These are phyloP conservation scores for Cutaneotrichosporon mucoides DNA, from an alignment of 1,284 basidiomycete species.

Conservation along the genomic window DNA sequence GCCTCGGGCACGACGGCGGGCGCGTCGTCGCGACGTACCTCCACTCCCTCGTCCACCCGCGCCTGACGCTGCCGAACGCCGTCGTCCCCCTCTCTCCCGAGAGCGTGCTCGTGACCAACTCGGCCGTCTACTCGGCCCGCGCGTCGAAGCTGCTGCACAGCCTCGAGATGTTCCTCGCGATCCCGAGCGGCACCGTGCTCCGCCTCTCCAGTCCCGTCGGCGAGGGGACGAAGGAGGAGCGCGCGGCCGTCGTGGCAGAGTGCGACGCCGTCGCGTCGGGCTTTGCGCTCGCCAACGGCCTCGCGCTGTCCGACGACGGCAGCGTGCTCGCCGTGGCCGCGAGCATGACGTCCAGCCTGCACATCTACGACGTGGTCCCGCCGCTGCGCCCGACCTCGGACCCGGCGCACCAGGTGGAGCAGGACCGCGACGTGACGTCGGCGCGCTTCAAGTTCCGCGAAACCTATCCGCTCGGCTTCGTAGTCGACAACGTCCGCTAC, in stretches of 20 bases:
- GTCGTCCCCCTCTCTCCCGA: slow-evolving; percentile 9
- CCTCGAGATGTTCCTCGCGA: slow-evolving; percentile 4
- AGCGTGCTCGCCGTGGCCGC: slow-evolving; percentile 4
- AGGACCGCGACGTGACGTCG: neutral
- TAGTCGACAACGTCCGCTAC: slow-evolving; percentile 11
- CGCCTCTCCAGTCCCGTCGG: neutral
- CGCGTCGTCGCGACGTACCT: neutral
- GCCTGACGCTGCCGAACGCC: slow-evolving; percentile 4
- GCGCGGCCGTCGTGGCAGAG: neutral
- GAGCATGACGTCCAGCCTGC: neutral
- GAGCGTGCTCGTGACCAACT: slow-evolving; percentile 13
- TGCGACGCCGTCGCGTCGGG: neutral
- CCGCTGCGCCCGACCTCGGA: neutral
- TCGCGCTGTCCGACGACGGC: slow-evolving; percentile 6
- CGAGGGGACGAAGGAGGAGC: neutral
- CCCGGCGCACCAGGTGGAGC: no score
- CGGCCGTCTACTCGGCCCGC: neutral
- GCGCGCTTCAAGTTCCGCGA: slow-evolving; percentile 5
- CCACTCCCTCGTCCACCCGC: neutral
- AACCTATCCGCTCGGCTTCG: slow-evolving; percentile 9
- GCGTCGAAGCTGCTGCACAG: neutral
- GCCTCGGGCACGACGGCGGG: neutral
- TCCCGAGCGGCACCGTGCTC: slow-evolving; percentile 1
- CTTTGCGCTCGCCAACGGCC: slow-evolving; percentile 5
- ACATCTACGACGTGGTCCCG: slow-evolving; percentile 13